Evolutionary conservation across 148 eudicot genomes (phyloP).

Genomic region (Camellia lanceoleosa): DNA sequence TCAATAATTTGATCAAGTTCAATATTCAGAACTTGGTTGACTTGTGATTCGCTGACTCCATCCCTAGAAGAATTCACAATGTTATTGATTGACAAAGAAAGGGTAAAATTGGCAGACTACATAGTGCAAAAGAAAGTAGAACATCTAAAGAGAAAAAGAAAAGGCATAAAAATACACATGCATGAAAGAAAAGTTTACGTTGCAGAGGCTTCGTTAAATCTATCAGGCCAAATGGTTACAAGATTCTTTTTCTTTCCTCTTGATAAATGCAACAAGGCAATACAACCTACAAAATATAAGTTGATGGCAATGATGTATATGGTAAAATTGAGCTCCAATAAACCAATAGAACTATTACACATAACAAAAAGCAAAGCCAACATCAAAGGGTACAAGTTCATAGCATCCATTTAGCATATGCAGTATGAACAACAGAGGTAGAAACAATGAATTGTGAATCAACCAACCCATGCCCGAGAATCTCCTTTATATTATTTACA

Average conservation of each 20-base stretch:
- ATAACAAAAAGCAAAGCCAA: background rate
- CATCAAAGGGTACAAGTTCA: background rate
- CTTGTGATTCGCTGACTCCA: slow-evolving; percentile 89
- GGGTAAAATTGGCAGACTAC: too few relatives aligned
- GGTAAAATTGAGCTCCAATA: background rate
- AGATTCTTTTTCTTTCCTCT: too few relatives aligned
- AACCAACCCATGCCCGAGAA: background rate
- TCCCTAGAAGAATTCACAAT: slow-evolving; percentile 40
- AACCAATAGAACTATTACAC: background rate
- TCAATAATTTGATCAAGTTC: slow-evolving; percentile 81
- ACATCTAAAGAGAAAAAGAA: background rate
- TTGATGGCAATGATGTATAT: background rate
- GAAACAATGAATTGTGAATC: background rate
- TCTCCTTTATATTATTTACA: background rate
- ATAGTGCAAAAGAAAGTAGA: background rate
- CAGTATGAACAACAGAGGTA: background rate
- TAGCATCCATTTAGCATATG: background rate
- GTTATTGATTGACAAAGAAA: background rate
- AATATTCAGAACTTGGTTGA: slow-evolving; percentile 84
- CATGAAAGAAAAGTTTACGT: background rate
- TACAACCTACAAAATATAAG: background rate
- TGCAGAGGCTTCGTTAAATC: background rate
- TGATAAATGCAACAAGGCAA: too few relatives aligned
- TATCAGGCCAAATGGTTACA: background rate
- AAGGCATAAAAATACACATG: background rate